Evolutionary conservation across 2,329 filamentous ascomycete genomes (phyloP).

Genomic region (Myriosclerotinia curreyana): DNA sequence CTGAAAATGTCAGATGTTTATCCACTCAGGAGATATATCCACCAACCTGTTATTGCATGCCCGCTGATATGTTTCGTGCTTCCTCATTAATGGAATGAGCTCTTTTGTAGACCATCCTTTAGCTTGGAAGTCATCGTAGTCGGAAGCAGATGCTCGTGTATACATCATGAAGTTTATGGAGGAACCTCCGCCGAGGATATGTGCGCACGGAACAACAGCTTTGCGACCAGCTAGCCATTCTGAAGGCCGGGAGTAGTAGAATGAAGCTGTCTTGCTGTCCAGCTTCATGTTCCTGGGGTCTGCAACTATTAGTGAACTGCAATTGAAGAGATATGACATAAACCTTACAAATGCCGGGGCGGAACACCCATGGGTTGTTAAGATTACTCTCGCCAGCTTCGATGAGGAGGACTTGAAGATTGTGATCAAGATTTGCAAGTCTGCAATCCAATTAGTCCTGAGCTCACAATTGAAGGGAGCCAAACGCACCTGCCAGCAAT

Average conservation of each 20-base stretch:
- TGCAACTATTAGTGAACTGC: slow-evolving; percentile 31
- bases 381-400: slow-evolving; percentile 54
- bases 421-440: slow-evolving; percentile 49
- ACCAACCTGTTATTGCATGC: slow-evolving; percentile 55
- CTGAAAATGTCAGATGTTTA: slow-evolving; percentile 37
- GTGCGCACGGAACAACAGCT: slow-evolving; percentile 45
- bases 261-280: slow-evolving; percentile 58
- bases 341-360: slow-evolving; percentile 52
- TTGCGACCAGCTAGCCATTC: slow-evolving; percentile 60
- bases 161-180: slow-evolving; percentile 60
- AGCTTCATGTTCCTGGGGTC: slow-evolving; percentile 39
- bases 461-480: not conserved
- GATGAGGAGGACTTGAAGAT: slow-evolving; percentile 49
- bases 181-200: slow-evolving; percentile 61
- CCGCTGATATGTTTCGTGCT: slow-evolving; percentile 54
- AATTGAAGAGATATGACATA: slow-evolving; percentile 42
- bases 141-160: slow-evolving; percentile 45
- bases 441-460: slow-evolving; percentile 38
- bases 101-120: slow-evolving; percentile 53
- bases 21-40: not conserved
- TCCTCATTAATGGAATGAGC: slow-evolving; percentile 53
- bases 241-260: slow-evolving; percentile 63
- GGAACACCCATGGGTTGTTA: slow-evolving; percentile 49
- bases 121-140: slow-evolving; percentile 54
- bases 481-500: slow-evolving; percentile 45